phyloP scores from a whole-genome alignment of 2,329 filamentous ascomycete species.

The Pseudogymnoascus pannorum region DNA sequence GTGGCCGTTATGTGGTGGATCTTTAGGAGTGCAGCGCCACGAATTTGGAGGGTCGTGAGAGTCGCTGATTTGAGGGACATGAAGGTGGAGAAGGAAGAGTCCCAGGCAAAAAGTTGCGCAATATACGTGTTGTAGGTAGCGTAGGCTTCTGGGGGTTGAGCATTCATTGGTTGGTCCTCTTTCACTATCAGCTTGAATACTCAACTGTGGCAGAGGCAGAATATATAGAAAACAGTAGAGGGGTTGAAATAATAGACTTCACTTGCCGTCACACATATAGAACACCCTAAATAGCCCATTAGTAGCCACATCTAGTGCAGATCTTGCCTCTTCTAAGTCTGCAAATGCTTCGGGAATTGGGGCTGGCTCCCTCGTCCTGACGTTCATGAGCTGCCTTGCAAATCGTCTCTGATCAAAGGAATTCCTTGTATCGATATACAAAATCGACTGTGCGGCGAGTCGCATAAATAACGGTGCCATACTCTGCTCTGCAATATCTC shows the following conservation, averaged over 20 bases:
- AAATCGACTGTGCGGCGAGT: constrained; percentile 23
- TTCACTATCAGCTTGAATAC: neutral
- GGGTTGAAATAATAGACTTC: neutral
- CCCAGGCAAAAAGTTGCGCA: constrained; percentile 1
- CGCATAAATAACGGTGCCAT: constrained; percentile 23
- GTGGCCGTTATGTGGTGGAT: constrained; percentile 21
- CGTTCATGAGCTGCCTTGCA: constrained; percentile 15
- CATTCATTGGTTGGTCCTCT: constrained; percentile 13
- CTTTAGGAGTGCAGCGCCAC: constrained; percentile 25
- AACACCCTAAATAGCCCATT: constrained; percentile 23
- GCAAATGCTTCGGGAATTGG: constrained; percentile 17
- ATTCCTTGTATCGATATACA: constrained; percentile 24
- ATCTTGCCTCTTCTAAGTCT: constrained; percentile 20
- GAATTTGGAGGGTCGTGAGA: constrained; percentile 22
- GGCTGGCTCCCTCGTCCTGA: constrained; percentile 10
- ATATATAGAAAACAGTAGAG: neutral
- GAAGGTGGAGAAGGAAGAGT: constrained; percentile 21
- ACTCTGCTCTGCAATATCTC: constrained; percentile 19
- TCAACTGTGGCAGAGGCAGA: neutral
- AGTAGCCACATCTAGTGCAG: constrained; percentile 18
- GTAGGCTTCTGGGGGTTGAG: constrained; percentile 16
- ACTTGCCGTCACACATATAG: constrained; percentile 19
- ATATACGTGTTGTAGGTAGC: constrained; percentile 15
- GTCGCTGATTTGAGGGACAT: constrained; percentile 18
- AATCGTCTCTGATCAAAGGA: constrained; percentile 17